A percentile compares a stretch with the other conserved stretches of the same genome.
Evolutionary conservation across 2,329 filamentous ascomycete species (phyloP).

Genomic region (Aspergillus quadrilineatus): DNA sequence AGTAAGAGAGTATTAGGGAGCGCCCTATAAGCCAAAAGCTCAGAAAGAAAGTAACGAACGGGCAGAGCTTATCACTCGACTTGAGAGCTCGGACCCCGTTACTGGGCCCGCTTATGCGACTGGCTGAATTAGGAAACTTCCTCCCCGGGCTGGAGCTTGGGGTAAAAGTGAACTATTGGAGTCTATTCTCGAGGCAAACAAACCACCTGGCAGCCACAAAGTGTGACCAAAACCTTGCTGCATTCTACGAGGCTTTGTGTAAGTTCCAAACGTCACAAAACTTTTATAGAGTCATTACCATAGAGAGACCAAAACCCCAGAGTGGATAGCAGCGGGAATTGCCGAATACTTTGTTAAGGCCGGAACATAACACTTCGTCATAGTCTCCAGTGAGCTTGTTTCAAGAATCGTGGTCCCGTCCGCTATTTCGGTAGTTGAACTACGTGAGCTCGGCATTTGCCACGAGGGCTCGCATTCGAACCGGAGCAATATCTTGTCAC

Average conservation of each 20-base stretch:
- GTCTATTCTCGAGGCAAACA: conserved; percentile 6
- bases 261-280: background rate
- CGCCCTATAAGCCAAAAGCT: background rate
- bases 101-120: conserved; percentile 7
- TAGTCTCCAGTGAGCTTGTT: background rate
- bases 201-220: conserved; percentile 1
- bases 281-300: background rate
- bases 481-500: background rate
- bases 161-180: background rate
- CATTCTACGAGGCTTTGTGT: background rate
- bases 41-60: background rate
- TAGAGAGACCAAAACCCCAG: background rate
- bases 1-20: too few relatives aligned
- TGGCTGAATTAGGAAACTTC: conserved; percentile 5
- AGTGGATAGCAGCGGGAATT: conserved; percentile 4
- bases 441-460: background rate
- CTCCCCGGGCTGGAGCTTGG: background rate
- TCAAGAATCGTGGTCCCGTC: background rate
- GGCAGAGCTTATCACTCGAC: background rate
- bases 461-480: background rate
- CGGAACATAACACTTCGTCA: background rate
- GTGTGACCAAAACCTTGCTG: background rate
- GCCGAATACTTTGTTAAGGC: conserved; percentile 2
- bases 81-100: background rate
- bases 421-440: background rate